Conservation (phyloP, 495 filamentous ascomycete genomes). For the Saxophila tyrrhenica region DNA sequence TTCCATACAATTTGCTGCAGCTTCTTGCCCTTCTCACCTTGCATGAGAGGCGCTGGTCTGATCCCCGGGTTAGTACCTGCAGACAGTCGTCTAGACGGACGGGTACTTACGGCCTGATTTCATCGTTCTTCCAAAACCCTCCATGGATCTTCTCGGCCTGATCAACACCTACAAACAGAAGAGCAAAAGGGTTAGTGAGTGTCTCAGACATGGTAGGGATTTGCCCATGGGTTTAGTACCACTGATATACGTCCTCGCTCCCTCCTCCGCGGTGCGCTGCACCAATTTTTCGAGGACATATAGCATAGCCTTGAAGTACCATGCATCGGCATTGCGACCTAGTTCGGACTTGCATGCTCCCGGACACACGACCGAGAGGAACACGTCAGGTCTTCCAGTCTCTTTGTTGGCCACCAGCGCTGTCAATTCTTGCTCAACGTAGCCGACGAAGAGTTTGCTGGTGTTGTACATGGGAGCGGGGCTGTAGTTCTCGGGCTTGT, state of each 20-base stretch:
- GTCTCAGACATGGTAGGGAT: no score
- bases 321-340: slow-evolving; percentile 6
- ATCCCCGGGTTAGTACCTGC: background rate
- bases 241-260: slow-evolving; percentile 17
- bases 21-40: slow-evolving; percentile 9
- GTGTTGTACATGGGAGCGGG: slow-evolving; percentile 1
- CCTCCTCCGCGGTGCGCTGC: slow-evolving; percentile 14
- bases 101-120: slow-evolving; percentile 10
- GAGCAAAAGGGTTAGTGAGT: no score
- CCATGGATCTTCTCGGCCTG: slow-evolving; percentile 14
- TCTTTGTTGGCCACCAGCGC: background rate
- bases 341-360: slow-evolving; percentile 17
- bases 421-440: slow-evolving; percentile 5
- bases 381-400: slow-evolving; percentile 13
- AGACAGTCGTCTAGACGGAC: no score
- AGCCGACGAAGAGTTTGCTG: slow-evolving; percentile 13
- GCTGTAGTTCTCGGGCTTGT: slow-evolving; percentile 1
- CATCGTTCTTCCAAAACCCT: slow-evolving; percentile 19
- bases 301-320: background rate
- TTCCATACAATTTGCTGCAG: slow-evolving; percentile 12
- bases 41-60: slow-evolving; percentile 11
- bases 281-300: slow-evolving; percentile 1
- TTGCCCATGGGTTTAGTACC: no score
- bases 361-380: slow-evolving; percentile 15
- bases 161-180: no score